Evolutionary conservation across 768 basidiomycete genomes (phyloP).

Genomic region (Tricholoma hemisulphureum): DNA sequence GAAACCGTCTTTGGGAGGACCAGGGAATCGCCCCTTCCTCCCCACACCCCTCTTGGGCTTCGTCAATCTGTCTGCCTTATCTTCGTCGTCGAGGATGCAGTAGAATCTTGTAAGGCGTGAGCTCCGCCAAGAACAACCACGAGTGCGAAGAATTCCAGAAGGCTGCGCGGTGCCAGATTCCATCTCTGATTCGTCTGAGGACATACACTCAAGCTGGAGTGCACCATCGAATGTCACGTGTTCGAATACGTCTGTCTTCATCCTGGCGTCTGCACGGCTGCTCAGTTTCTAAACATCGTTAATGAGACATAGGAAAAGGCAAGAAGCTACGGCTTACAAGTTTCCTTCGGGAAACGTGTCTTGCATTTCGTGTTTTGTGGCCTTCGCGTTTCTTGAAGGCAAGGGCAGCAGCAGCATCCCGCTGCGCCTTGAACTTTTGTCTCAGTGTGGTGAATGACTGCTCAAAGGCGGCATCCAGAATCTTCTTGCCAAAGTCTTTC

Average conservation of each 20-base stretch:
- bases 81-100: slow-evolving; percentile 57
- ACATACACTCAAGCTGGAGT: slow-evolving; percentile 74
- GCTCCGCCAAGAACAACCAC: slow-evolving; percentile 70
- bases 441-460: slow-evolving; percentile 68
- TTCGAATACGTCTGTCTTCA: slow-evolving; percentile 51
- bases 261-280: slow-evolving; percentile 59
- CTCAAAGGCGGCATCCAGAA: slow-evolving; percentile 62
- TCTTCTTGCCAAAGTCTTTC: slow-evolving; percentile 64
- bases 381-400: slow-evolving; percentile 55
- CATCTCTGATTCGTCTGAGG: slow-evolving; percentile 71
- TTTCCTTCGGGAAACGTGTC: slow-evolving; percentile 62
- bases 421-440: slow-evolving; percentile 64
- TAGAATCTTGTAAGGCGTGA: slow-evolving; percentile 60
- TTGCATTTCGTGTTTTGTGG: slow-evolving; percentile 57
- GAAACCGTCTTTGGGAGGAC: slow-evolving; percentile 55
- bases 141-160: slow-evolving; percentile 47
- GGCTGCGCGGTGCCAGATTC: slow-evolving; percentile 38
- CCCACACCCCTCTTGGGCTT: slow-evolving; percentile 60
- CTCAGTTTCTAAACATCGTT: slow-evolving; percentile 55
- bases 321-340: slow-evolving; percentile 41
- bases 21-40: slow-evolving; percentile 52
- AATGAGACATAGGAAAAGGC: slow-evolving; percentile 1
- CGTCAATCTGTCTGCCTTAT: slow-evolving; percentile 40
- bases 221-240: slow-evolving; percentile 70
- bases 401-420: slow-evolving; percentile 44